Conservation (phyloP, 2,329 filamentous ascomycete genomes). For the Metarhizium album region DNA sequence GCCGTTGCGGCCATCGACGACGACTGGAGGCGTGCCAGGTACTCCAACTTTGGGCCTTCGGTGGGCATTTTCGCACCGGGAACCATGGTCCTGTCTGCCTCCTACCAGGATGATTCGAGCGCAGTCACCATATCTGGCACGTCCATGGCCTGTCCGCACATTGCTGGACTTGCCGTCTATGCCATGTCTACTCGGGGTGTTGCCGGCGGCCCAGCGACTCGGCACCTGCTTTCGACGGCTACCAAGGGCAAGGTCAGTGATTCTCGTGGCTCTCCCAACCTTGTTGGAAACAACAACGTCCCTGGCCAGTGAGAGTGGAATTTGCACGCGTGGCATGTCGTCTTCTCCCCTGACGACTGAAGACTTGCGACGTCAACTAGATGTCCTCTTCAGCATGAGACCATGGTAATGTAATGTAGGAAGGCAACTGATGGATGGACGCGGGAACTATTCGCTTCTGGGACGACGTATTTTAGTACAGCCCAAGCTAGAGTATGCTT, state of each 20-base stretch:
- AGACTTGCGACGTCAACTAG: too few species aligned
- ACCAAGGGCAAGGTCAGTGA: constrained; percentile 2
- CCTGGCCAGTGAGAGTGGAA: not conserved
- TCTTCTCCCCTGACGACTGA: not conserved
- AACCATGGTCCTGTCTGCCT: constrained; percentile 29
- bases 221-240: not conserved
- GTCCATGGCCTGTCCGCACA: constrained; percentile 41
- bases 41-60: constrained; percentile 34
- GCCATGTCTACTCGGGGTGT: not conserved
- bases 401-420: too few species aligned
- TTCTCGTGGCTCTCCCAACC: constrained; percentile 1
- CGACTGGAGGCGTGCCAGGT: constrained; percentile 22
- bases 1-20: constrained; percentile 21
- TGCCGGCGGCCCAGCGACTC: not conserved
- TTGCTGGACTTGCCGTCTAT: constrained; percentile 41
- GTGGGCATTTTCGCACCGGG: constrained; percentile 38
- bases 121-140: constrained; percentile 34
- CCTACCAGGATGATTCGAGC: constrained; percentile 18
- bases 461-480: too few species aligned
- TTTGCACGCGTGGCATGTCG: not conserved
- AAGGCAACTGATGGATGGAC: too few species aligned
- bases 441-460: too few species aligned
- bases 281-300: constrained; percentile 5
- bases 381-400: too few species aligned
- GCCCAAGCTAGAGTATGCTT: too few species aligned